Percentiles rank a stretch among this genome's conserved stretches.
Evolutionary conservation across 1,284 basidiomycete species (phyloP).

Genomic region (Tilletia walkeri): DNA sequence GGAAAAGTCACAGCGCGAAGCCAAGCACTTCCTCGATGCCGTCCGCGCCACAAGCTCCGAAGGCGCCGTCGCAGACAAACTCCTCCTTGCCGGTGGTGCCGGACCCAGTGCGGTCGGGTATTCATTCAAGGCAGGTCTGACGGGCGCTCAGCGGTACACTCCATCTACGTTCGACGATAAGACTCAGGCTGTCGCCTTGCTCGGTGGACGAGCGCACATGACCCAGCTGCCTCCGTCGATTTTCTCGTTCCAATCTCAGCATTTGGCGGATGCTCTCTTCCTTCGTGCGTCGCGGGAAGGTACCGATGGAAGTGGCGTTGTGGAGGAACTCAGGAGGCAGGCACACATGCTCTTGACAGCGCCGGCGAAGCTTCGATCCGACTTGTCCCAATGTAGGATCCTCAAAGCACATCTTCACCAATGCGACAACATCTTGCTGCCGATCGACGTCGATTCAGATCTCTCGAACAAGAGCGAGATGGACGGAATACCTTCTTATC

Average conservation of each 20-base stretch:
- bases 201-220: neutral
- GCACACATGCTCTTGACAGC: neutral
- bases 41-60: constrained; percentile 1
- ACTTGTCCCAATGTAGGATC: neutral
- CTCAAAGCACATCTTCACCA: no score
- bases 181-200: neutral
- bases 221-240: neutral
- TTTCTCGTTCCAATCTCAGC: neutral
- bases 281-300: neutral
- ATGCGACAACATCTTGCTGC: no score
- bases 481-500: no score
- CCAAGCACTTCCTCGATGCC: neutral
- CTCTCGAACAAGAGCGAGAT: no score
- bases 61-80: neutral
- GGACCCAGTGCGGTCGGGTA: neutral
- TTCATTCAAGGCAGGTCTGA: neutral
- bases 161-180: neutral
- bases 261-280: neutral
- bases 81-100: neutral
- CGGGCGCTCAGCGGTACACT: neutral
- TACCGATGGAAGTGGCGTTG: neutral
- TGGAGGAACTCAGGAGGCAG: neutral
- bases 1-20: neutral
- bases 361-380: neutral
- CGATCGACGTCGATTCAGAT: no score